These are phyloP conservation scores for Ustilago tritici DNA, from an alignment of 1,284 basidiomycete species.

Conservation along the genomic window DNA sequence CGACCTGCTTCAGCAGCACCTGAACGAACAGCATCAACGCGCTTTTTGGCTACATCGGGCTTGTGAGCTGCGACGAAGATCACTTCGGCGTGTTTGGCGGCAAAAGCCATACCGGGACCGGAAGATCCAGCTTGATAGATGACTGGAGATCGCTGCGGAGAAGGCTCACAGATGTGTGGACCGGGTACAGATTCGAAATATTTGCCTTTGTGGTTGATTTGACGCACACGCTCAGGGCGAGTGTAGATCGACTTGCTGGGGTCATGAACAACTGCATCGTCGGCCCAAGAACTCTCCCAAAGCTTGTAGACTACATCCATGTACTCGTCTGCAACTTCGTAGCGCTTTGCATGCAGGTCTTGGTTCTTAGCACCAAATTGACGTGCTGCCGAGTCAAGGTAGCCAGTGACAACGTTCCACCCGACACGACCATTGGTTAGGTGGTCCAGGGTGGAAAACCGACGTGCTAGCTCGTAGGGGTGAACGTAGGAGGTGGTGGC, in stretches of 20 bases:
- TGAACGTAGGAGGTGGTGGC: slow-evolving; percentile 67
- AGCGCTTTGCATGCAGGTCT: slow-evolving; percentile 60
- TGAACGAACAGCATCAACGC: slow-evolving; percentile 58
- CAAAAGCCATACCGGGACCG: slow-evolving; percentile 67
- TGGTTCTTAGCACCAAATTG: slow-evolving; percentile 64
- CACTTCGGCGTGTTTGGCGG: slow-evolving; percentile 69
- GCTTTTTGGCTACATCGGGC: slow-evolving; percentile 59
- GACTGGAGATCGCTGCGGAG: slow-evolving; percentile 67
- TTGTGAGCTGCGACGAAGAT: slow-evolving; percentile 69
- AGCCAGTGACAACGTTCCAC: slow-evolving; percentile 70
- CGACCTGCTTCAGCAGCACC: slow-evolving; percentile 59
- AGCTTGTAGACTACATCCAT: slow-evolving; percentile 70
- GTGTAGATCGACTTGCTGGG: slow-evolving; percentile 49
- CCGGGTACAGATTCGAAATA: slow-evolving; percentile 67
- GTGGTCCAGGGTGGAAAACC: slow-evolving; percentile 70
- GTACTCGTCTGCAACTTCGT: slow-evolving; percentile 64
- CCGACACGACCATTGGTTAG: slow-evolving; percentile 70
- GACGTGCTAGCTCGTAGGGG: slow-evolving; percentile 68
- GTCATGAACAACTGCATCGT: slow-evolving; percentile 67
- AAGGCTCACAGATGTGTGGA: slow-evolving; percentile 69
- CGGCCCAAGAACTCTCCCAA: slow-evolving; percentile 70
- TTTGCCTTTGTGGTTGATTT: slow-evolving; percentile 68
- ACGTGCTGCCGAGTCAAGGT: slow-evolving; percentile 68
- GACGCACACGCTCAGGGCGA: slow-evolving; percentile 61
- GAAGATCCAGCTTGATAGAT: slow-evolving; percentile 69